Evolutionary conservation across 164 flowering plant genomes (phyloP).

Genomic region (Vitis rupestris): DNA sequence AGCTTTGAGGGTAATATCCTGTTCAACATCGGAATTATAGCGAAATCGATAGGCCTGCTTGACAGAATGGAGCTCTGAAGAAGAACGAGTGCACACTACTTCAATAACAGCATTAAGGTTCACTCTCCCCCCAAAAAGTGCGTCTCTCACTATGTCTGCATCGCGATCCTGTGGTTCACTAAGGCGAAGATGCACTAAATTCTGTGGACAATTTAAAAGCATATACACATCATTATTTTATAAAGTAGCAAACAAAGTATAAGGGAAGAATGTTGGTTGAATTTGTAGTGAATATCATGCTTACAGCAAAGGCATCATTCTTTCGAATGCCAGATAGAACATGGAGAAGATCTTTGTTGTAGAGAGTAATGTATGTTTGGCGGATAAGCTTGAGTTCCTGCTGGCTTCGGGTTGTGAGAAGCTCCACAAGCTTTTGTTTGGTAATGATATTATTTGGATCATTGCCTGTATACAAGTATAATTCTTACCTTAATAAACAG

Average conservation of each 20-base stretch:
- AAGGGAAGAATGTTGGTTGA: neutral
- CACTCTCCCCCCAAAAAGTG: conserved; percentile 15
- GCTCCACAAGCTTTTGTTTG: conserved; percentile 24
- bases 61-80: conserved; percentile 23
- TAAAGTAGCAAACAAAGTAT: neutral
- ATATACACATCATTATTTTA: neutral
- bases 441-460: neutral
- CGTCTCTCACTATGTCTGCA: conserved; percentile 26
- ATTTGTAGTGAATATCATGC: conserved; percentile 1
- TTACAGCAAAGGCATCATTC: conserved; percentile 24
- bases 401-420: conserved; percentile 18
- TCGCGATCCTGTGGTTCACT: conserved; percentile 33
- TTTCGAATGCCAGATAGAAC: conserved; percentile 14
- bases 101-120: conserved; percentile 25
- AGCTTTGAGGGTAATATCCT: conserved; percentile 28
- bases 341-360: conserved; percentile 29
- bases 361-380: conserved; percentile 21
- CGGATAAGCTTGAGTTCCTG: conserved; percentile 29
- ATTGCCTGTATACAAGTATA: no score
- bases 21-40: conserved; percentile 32
- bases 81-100: conserved; percentile 31
- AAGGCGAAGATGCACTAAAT: conserved; percentile 26
- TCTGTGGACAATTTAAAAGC: conserved; percentile 15
- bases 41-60: conserved; percentile 27
- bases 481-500: no score